Evolutionary conservation across 2,329 filamentous ascomycete genomes (phyloP), one percentile per base, ranked within the genome.

Genomic region (Penicillium capsulatum): DNA sequence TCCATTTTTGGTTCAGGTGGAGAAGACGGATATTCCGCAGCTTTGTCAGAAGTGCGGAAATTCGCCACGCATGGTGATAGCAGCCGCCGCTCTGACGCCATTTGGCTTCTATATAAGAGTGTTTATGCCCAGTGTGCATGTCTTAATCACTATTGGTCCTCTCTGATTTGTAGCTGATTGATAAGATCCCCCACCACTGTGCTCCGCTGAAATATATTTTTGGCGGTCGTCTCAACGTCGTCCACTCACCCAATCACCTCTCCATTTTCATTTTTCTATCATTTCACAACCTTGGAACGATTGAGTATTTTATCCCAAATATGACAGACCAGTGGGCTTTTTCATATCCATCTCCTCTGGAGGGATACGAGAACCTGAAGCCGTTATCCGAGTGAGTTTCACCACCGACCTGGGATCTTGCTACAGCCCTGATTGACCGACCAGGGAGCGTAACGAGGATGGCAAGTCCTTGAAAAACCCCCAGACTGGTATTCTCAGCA

Each of bases 381-480:
- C 69, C 73, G 1, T 62, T 80, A 0, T 54, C 73, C 14, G 64
- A 70, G 64, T 64, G 53, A 53, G 63, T 59, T 22, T 22, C 19
- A 22, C 19, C 22, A 11, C 26, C 5, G 9, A 14, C 26, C 22
- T 24, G 22, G 22, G 22, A 7, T 7, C 22, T 24, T 7, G 11
- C 22, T 24, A 24, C 19, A n/a, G n/a, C n/a, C n/a, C n/a, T n/a
- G n/a, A 22, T 9, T 22, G 5, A 22, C 9, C 19, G 19, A 30
- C 2, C 31, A 77, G 73, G 22, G 80, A 85, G 51, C 74, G 67
- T 48, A 73, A 73, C 32, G 78, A 76, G 26, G 86, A 95, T 60
- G 86, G 86, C 33, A 94, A 94, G 68, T 88, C 84, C 34, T 77
- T 79, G 51, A 71, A 77, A 37, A 94, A 94, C 54, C 79, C 79